Conservation (phyloP, 2,329 filamentous ascomycete species). For the Dactylellina sp. region DNA sequence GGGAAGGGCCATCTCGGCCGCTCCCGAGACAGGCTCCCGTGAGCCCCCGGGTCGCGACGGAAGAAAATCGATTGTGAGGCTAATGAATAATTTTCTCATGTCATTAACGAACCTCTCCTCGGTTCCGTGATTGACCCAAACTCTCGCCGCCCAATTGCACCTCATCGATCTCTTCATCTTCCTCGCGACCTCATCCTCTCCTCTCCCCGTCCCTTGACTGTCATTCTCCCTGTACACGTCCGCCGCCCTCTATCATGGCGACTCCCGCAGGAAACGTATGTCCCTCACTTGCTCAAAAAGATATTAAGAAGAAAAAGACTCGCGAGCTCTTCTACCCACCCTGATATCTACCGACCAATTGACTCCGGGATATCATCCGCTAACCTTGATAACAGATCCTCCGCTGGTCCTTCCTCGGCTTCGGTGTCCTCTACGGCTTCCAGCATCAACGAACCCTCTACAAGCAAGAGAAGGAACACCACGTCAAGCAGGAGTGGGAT, state of each 20-base stretch:
- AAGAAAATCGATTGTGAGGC: slow-evolving; percentile 7
- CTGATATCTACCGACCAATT: slow-evolving; percentile 20
- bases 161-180: slow-evolving; percentile 9
- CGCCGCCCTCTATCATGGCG: slow-evolving; percentile 27
- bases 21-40: neutral
- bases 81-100: slow-evolving; percentile 50
- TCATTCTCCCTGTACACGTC: slow-evolving; percentile 1
- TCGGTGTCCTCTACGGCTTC: slow-evolving; percentile 95
- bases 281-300: slow-evolving; percentile 8
- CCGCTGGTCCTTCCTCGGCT: slow-evolving; percentile 92
- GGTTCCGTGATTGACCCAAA: slow-evolving; percentile 23
- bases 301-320: slow-evolving; percentile 1
- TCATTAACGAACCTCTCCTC: slow-evolving; percentile 12
- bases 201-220: neutral
- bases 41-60: slow-evolving; percentile 26
- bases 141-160: slow-evolving; percentile 6
- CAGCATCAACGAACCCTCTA: slow-evolving; percentile 88
- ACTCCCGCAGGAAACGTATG: slow-evolving; percentile 52
- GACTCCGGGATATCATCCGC: neutral
- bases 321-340: slow-evolving; percentile 56
- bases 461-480: slow-evolving; percentile 75
- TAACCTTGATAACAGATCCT: slow-evolving; percentile 75
- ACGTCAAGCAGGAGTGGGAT: slow-evolving; percentile 83
- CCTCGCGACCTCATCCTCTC: slow-evolving; percentile 1
- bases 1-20: neutral